These are phyloP conservation scores for Annulohypoxylon stygium DNA, from an alignment of 495 filamentous ascomycete genomes.

Conservation along the genomic window DNA sequence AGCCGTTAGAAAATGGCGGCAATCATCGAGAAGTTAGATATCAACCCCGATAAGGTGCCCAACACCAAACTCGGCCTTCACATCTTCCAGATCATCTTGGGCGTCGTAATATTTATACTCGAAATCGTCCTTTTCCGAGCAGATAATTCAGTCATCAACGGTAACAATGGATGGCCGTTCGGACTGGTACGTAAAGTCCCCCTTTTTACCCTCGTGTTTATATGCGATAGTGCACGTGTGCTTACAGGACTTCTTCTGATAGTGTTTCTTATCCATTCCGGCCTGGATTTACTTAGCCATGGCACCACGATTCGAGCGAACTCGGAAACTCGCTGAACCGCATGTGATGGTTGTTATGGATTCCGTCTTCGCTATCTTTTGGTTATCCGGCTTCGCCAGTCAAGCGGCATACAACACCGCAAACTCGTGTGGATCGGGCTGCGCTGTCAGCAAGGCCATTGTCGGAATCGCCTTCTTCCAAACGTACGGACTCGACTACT, in stretches of 20 bases:
- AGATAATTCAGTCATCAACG: slow-evolving; percentile 71
- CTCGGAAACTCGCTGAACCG: slow-evolving; percentile 81
- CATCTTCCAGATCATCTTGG: slow-evolving; percentile 72
- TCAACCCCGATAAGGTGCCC: slow-evolving; percentile 65
- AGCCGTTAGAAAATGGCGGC: slow-evolving; percentile 39
- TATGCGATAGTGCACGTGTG: background rate
- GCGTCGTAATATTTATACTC: slow-evolving; percentile 77
- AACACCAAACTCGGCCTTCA: slow-evolving; percentile 70
- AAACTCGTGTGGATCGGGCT: slow-evolving; percentile 65
- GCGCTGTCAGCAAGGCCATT: slow-evolving; percentile 79
- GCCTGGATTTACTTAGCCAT: slow-evolving; percentile 86
- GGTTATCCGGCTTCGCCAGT: slow-evolving; percentile 85
- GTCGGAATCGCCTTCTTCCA: slow-evolving; percentile 85
- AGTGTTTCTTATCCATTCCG: slow-evolving; percentile 90
- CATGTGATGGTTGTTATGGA: slow-evolving; percentile 86
- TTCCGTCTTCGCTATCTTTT: slow-evolving; percentile 78
- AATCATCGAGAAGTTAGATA: slow-evolving; percentile 59
- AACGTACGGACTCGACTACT: slow-evolving; percentile 67
- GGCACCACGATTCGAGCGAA: slow-evolving; percentile 86
- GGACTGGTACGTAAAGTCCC: slow-evolving; percentile 72
- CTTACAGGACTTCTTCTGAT: slow-evolving; percentile 31
- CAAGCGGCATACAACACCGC: slow-evolving; percentile 75
- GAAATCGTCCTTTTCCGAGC: slow-evolving; percentile 78
- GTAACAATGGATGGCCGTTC: slow-evolving; percentile 80
- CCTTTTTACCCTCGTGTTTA: background rate